phyloP scores from a whole-genome alignment of 1,284 basidiomycete species.

The Cutaneotrichosporon cyanovorans region DNA sequence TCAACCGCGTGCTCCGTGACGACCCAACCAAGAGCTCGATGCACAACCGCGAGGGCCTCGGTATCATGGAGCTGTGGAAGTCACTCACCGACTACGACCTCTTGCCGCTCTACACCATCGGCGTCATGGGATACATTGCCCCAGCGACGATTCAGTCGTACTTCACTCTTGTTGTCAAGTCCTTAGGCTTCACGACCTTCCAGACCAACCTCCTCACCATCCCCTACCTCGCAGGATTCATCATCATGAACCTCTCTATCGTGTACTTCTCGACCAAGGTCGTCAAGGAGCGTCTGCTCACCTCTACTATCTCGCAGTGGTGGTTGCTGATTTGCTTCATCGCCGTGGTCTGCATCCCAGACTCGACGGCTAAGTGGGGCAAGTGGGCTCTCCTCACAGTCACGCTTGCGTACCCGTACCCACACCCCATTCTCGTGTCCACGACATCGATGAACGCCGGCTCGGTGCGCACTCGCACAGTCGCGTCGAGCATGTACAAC shows the following conservation, averaged over 20 bases:
- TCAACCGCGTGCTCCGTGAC: conserved; percentile 47
- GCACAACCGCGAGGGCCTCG: conserved; percentile 47
- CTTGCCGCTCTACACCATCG: conserved; percentile 43
- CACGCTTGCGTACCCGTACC: conserved; percentile 17
- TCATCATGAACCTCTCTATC: conserved; percentile 32
- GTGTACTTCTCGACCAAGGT: conserved; percentile 21
- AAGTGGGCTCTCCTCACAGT: conserved; percentile 17
- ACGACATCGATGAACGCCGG: conserved; percentile 29
- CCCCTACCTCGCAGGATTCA: conserved; percentile 31
- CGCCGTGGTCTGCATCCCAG: conserved; percentile 20
- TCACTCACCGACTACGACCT: conserved; percentile 43
- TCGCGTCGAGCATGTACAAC: conserved; percentile 34
- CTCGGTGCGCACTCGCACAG: conserved; percentile 33
- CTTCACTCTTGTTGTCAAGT: conserved; percentile 18
- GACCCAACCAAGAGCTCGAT: conserved; percentile 44
- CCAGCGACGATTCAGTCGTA: conserved; percentile 28
- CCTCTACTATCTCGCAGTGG: conserved; percentile 14
- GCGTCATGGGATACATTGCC: conserved; percentile 13
- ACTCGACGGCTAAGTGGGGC: conserved; percentile 18
- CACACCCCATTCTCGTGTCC: conserved; percentile 28
- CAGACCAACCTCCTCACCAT: conserved; percentile 43
- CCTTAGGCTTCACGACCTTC: conserved; percentile 38
- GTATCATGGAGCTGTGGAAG: conserved; percentile 19
- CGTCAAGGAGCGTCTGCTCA: conserved; percentile 23
- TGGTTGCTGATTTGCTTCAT: conserved; percentile 31